phyloP scores from a whole-genome alignment of 2,329 filamentous ascomycete genomes.

The Botrytis squamosa region DNA sequence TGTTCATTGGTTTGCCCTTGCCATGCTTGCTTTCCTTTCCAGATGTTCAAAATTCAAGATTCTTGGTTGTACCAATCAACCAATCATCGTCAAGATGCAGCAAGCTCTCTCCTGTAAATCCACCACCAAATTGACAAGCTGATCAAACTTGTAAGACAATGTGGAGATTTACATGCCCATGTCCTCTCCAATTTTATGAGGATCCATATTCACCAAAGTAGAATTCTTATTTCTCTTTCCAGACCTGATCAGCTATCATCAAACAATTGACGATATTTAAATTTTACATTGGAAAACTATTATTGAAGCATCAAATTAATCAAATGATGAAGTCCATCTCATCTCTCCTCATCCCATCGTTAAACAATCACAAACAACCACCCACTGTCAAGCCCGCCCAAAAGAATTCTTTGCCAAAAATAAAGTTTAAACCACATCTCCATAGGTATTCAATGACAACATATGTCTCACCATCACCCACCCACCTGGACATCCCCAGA shows the following conservation, averaged over 20 bases:
- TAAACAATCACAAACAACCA: neutral
- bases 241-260: neutral
- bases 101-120: neutral
- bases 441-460: neutral
- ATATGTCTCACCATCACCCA: neutral
- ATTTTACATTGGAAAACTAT: neutral
- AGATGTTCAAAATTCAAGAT: constrained; percentile 12
- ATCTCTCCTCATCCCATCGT: too few relatives aligned
- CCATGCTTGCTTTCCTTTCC: neutral
- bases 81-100: neutral
- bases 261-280: neutral
- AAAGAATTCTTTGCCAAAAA: too few relatives aligned
- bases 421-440: neutral
- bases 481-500: neutral
- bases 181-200: neutral
- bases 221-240: neutral
- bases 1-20: constrained; percentile 6
- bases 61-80: neutral
- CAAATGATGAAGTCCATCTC: neutral
- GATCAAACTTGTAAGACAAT: neutral
- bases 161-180: neutral
- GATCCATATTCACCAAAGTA: neutral
- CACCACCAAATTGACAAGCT: neutral
- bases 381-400: neutral
- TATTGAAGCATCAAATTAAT: neutral